Evolutionary conservation across 2,329 filamentous ascomycete genomes (phyloP).

Genomic region (Penicillium sp.): DNA sequence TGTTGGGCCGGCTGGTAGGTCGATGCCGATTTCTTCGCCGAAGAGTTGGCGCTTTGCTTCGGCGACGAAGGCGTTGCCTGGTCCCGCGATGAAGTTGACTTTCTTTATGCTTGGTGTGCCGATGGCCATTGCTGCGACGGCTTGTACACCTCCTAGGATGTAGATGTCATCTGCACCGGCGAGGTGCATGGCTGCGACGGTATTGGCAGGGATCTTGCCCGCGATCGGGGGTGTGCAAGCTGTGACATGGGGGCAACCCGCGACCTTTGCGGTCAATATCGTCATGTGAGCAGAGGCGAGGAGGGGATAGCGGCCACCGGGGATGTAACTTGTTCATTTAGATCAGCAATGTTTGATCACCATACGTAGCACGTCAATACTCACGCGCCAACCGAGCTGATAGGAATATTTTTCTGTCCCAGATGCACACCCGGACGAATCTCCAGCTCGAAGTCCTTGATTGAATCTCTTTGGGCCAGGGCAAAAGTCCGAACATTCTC

Average conservation of each 20-base stretch:
- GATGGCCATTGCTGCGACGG: slow-evolving; percentile 57
- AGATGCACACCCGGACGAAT: slow-evolving; percentile 55
- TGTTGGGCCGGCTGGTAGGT: slow-evolving; percentile 59
- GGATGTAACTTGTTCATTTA: slow-evolving; percentile 55
- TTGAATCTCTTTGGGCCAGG: slow-evolving; percentile 49
- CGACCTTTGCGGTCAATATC: slow-evolving; percentile 59
- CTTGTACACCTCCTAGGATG: slow-evolving; percentile 58
- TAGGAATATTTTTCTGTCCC: slow-evolving; percentile 57
- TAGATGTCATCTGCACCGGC: slow-evolving; percentile 58
- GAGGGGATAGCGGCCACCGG: slow-evolving; percentile 58
- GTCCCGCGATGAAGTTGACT: slow-evolving; percentile 58
- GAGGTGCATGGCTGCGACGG: slow-evolving; percentile 56
- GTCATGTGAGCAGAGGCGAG: slow-evolving; percentile 62
- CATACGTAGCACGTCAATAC: slow-evolving; percentile 11
- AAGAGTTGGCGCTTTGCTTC: slow-evolving; percentile 60
- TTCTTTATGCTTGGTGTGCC: slow-evolving; percentile 55
- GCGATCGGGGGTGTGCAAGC: slow-evolving; percentile 58
- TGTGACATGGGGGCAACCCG: slow-evolving; percentile 56
- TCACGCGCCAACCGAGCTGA: slow-evolving; percentile 51
- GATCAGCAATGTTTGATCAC: neutral
- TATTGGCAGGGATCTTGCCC: slow-evolving; percentile 54
- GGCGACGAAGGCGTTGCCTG: slow-evolving; percentile 60
- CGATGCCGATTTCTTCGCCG: slow-evolving; percentile 57
- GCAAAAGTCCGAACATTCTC: slow-evolving; percentile 56
- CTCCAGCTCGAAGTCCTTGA: slow-evolving; percentile 58